These are phyloP conservation scores for Trichophyton equinum DNA, from an alignment of 2,329 filamentous ascomycete species.

Conservation along the genomic window DNA sequence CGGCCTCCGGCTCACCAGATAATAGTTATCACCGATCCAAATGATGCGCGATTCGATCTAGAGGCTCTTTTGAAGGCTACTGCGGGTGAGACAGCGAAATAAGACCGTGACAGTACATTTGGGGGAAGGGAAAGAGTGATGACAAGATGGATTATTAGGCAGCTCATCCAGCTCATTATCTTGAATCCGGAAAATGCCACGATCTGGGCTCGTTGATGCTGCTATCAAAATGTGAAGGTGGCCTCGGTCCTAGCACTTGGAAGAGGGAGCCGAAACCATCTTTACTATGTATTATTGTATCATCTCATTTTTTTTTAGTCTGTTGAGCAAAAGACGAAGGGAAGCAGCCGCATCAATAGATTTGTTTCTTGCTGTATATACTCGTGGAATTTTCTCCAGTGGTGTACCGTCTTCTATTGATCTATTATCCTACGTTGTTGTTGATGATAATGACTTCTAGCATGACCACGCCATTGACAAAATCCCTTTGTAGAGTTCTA, in stretches of 20 bases:
- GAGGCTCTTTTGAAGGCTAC: conserved; percentile 67
- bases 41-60: conserved; percentile 83
- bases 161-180: not conserved
- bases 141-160: not conserved
- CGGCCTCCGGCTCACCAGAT: not conserved
- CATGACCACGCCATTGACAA: not conserved
- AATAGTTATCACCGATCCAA: conserved; percentile 60
- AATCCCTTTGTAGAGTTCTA: too few species aligned
- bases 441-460: not conserved
- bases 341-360: conserved; percentile 28
- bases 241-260: conserved; percentile 23
- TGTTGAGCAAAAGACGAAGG: conserved; percentile 9
- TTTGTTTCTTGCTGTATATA: conserved; percentile 22
- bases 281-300: conserved; percentile 21
- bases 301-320: conserved; percentile 28
- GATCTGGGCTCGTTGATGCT: conserved; percentile 2
- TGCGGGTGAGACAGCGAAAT: conserved; percentile 28
- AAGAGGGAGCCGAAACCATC: conserved; percentile 13
- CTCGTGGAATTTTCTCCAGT: not conserved
- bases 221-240: conserved; percentile 12
- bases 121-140: not conserved
- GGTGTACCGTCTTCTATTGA: not conserved
- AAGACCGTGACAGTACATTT: not conserved
- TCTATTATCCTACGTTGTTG: not conserved
- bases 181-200: not conserved